Conservation (phyloP, 2,329 filamentous ascomycete species). For the Exophiala calicioides region DNA sequence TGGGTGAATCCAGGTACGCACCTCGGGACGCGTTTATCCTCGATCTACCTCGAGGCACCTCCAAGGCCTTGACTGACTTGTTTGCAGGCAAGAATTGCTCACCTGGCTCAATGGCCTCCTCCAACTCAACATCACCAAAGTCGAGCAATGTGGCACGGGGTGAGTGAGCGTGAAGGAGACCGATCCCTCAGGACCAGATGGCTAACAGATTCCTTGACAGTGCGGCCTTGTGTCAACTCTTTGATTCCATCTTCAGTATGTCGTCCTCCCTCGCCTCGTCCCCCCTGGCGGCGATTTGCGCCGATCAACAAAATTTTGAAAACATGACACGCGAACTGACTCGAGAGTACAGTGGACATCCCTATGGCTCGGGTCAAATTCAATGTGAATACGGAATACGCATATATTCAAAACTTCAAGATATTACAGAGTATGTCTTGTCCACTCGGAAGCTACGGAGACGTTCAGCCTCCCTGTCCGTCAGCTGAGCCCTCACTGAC, state of each 20-base stretch:
- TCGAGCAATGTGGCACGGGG: conserved; percentile 99
- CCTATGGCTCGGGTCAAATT: conserved; percentile 97
- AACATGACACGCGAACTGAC: too few species aligned
- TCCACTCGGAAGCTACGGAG: too few species aligned
- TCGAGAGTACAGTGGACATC: conserved; percentile 64
- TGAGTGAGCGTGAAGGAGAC: conserved; percentile 51
- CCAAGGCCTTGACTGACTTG: conserved; percentile 28
- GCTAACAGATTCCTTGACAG: conserved; percentile 19
- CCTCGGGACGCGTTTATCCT: too few species aligned
- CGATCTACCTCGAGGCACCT: too few species aligned
- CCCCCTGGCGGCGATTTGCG: background rate
- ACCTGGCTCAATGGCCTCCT: conserved; percentile 97
- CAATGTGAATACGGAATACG: conserved; percentile 95
- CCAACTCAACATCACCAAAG: conserved; percentile 96
- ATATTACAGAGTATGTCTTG: conserved; percentile 79
- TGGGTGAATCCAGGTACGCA: conserved; percentile 65
- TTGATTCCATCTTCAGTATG: conserved; percentile 91
- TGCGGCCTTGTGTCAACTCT: conserved; percentile 89
- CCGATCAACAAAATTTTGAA: background rate
- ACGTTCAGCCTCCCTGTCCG: too few species aligned
- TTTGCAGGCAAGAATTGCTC: conserved; percentile 83
- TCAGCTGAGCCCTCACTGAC: too few species aligned
- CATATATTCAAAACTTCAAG: conserved; percentile 98
- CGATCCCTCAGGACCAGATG: conserved; percentile 4
- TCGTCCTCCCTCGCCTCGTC: conserved; percentile 18